A percentile compares a stretch with the other conserved stretches of the same genome.
These are phyloP conservation scores for Falciphora oryzae DNA, from an alignment of 2,329 filamentous ascomycete genomes.

Conservation along the genomic window DNA sequence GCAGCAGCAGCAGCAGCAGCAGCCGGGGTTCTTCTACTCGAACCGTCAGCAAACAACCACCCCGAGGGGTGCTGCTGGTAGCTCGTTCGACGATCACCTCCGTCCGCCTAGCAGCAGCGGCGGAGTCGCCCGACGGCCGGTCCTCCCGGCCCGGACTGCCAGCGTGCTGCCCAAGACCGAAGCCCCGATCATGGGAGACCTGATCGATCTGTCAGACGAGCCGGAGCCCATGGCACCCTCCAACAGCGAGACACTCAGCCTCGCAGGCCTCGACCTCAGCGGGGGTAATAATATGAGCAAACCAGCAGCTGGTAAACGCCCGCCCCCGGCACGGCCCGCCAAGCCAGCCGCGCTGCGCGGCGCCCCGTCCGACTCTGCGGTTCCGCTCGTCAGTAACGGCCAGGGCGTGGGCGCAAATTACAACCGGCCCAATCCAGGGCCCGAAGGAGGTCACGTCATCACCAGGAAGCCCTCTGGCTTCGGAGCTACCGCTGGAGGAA, in stretches of 20 bases:
- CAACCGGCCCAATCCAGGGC: background rate
- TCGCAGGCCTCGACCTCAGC: slow-evolving; percentile 3
- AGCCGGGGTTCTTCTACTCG: slow-evolving; percentile 72
- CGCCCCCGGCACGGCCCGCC: slow-evolving; percentile 48
- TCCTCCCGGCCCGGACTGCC: slow-evolving; percentile 26
- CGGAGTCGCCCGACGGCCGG: slow-evolving; percentile 20
- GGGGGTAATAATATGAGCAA: background rate
- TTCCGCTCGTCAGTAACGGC: background rate
- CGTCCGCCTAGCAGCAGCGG: slow-evolving; percentile 19
- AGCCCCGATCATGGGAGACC: slow-evolving; percentile 44
- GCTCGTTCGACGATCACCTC: background rate
- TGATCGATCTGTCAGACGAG: slow-evolving; percentile 57
- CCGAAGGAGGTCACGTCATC: slow-evolving; percentile 1
- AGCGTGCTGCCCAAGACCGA: slow-evolving; percentile 20
- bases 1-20: slow-evolving; percentile 20
- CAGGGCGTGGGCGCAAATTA: background rate
- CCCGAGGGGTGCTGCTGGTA: no score
- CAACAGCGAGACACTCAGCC: slow-evolving; percentile 42
- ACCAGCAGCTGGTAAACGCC: slow-evolving; percentile 22
- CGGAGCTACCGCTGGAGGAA: background rate
- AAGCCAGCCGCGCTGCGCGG: slow-evolving; percentile 54
- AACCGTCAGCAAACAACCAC: slow-evolving; percentile 14
- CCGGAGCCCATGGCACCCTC: slow-evolving; percentile 28
- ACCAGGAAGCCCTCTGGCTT: background rate
- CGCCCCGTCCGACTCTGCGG: slow-evolving; percentile 25